Conservation (phyloP, 2,329 filamentous ascomycete genomes). For the Trichoderma cornu-damae region DNA sequence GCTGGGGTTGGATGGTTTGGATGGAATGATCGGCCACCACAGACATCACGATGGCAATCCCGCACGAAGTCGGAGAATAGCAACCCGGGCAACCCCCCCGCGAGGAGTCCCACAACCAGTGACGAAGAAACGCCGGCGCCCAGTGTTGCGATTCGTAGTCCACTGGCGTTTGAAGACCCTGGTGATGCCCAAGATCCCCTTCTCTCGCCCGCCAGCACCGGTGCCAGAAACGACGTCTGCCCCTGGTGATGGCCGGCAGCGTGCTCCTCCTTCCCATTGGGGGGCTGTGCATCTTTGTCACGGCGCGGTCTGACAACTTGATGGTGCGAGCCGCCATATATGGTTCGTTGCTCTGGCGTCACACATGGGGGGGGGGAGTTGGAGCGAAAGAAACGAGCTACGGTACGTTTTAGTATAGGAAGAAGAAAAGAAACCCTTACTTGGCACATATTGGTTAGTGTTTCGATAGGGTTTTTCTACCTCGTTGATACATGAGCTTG, state of each 20-base stretch:
- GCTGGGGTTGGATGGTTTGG: background rate
- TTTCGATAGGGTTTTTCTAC: no score
- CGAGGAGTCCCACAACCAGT: background rate
- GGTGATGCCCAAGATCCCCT: background rate
- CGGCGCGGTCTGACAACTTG: no score
- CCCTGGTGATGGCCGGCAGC: slow-evolving; percentile 14
- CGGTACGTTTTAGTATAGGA: no score
- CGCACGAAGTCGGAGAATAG: background rate
- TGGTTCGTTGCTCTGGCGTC: no score
- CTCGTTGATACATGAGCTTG: no score
- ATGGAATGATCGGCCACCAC: background rate
- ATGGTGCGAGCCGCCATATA: no score
- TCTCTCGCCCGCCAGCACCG: background rate
- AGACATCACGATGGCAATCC: background rate
- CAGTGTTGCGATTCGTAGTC: background rate
- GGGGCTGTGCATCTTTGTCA: slow-evolving; percentile 17
- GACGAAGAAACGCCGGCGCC: background rate
- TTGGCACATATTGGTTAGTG: no score
- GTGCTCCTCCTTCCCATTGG: slow-evolving; percentile 11
- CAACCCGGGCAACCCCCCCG: background rate
- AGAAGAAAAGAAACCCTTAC: no score
- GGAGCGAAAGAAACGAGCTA: no score
- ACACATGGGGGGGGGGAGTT: no score
- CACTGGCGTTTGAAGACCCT: background rate
- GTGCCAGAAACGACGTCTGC: slow-evolving; percentile 7